These are phyloP conservation scores for Barnettozyma sucrosica DNA, from an alignment of 805 yeast genomes.

Conservation along the genomic window DNA sequence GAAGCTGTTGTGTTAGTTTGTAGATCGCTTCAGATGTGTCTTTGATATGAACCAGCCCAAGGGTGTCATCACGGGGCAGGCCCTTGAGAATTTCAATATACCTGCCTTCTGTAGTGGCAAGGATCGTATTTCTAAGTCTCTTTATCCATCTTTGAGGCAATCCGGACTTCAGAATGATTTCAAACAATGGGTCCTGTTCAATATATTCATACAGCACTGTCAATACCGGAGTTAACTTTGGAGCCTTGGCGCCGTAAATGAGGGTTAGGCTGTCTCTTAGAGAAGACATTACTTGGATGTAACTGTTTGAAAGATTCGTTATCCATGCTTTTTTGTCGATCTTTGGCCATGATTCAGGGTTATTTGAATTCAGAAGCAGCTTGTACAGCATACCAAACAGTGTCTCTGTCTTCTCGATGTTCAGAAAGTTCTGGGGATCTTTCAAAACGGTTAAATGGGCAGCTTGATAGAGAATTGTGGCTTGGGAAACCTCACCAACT, in stretches of 20 bases:
- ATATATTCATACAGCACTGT: constrained; percentile 44
- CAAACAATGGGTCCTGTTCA: constrained; percentile 41
- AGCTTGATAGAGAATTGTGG: constrained; percentile 46
- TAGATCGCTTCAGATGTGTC: constrained; percentile 51
- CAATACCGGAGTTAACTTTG: constrained; percentile 52
- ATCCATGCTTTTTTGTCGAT: constrained; percentile 48
- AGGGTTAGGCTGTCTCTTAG: constrained; percentile 38
- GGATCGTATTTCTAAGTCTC: constrained; percentile 31
- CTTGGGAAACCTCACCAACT: constrained; percentile 42
- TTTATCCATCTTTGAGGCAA: constrained; percentile 40
- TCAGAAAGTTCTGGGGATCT: constrained; percentile 24
- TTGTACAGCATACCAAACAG: constrained; percentile 30
- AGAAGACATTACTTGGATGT: constrained; percentile 40
- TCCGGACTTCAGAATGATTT: constrained; percentile 30
- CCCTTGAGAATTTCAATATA: constrained; percentile 38
- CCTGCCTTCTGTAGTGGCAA: constrained; percentile 37
- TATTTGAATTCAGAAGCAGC: constrained; percentile 20
- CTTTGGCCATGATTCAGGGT: constrained; percentile 33
- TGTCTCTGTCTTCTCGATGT: constrained; percentile 27
- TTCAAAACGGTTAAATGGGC: constrained; percentile 33
- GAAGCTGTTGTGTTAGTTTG: constrained; percentile 42
- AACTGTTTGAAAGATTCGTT: constrained; percentile 38
- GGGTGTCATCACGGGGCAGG: constrained; percentile 54
- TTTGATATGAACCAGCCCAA: constrained; percentile 50
- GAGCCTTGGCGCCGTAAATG: constrained; percentile 41